Evolutionary conservation across 768 basidiomycete species (phyloP), one percentile per base, ranked within the genome.

Genomic region (Podaxis sp.): DNA sequence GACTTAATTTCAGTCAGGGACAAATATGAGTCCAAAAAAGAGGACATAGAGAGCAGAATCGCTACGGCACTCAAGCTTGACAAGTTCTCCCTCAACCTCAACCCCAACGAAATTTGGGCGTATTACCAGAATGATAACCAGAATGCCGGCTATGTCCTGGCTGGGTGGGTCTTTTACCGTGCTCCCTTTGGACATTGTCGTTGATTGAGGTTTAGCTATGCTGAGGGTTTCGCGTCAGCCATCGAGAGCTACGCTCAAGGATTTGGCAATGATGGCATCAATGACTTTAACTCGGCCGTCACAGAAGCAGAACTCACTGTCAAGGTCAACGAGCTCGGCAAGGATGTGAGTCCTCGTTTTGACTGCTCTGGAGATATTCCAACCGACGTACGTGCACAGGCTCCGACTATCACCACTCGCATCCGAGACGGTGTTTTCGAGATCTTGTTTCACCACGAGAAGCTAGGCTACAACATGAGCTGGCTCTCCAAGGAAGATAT

Each of bases 371-470:
- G 28, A n/a, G 19, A 19, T 64, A 12, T 60, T 22, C 24, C n/a
- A 2, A 33, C 1, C 30, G 8, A 33, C 9, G 26, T 19, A n/a
- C 40, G 24, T 46, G 54, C 57, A 26, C 67, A 77, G 71, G 76
- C 70, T 13, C 66, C 66, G 19, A 70, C 70, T 28, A 75, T 80
- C 65, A 52, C 65, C 30, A 69, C 72, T 28, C 77, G 77, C 24
- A 69, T 80, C 64, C 73, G 73, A 60, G 76, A 77, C n/a, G 77
- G 77, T 12, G 74, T 76, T 15, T 79, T 74, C 71, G 71, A 72
- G 63, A 77, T 80, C 59, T 71, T 80, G 48, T 78, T 80, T 70
- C 60, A 71, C 36, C 66, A 72, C 46, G 63, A 68, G 26, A 65
- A 64, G 24, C 72, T 80, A 13, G 75, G 75, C 0, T 75, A 70